A percentile compares a stretch with the other conserved stretches of the same genome.
Evolutionary conservation across 1,284 basidiomycete species (phyloP).

Genomic region (Abortiporus biennis): DNA sequence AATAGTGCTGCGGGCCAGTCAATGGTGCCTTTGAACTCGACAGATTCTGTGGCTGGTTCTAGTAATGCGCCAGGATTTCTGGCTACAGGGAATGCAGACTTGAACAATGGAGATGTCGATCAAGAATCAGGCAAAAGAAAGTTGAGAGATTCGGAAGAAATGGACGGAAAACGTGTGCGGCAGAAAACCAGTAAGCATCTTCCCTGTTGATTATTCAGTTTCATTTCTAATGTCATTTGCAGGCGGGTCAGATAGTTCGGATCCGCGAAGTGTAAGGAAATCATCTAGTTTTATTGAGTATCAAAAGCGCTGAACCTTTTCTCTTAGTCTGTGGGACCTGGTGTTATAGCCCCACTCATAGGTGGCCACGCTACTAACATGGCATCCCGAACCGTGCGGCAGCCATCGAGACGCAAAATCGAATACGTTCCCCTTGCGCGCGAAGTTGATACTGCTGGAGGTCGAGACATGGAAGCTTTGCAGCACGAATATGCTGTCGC

Average conservation of each 20-base stretch:
- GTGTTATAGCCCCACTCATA: too few species aligned
- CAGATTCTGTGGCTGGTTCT: not conserved
- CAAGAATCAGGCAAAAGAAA: constrained; percentile 62
- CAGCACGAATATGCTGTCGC: constrained; percentile 55
- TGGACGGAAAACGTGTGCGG: constrained; percentile 58
- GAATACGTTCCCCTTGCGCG: constrained; percentile 85
- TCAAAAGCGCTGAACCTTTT: constrained; percentile 1
- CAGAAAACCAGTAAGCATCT: constrained; percentile 57
- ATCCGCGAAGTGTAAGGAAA: constrained; percentile 22
- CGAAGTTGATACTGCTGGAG: constrained; percentile 76
- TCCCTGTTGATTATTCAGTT: not conserved
- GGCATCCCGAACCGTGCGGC: constrained; percentile 17
- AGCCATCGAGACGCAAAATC: constrained; percentile 66
- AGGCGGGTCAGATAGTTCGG: constrained; percentile 20
- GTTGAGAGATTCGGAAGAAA: constrained; percentile 52
- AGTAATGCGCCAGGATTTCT: not conserved
- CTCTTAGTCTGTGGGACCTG: constrained; percentile 16
- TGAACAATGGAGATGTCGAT: constrained; percentile 31
- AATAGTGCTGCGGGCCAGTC: too few species aligned
- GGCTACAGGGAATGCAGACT: constrained; percentile 7
- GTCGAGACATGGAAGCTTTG: constrained; percentile 74
- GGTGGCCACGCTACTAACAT: constrained; percentile 8
- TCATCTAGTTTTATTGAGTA: too few species aligned
- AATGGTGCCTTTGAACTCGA: not conserved
- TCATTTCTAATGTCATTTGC: constrained; percentile 8